Percentiles rank a stretch among this genome's conserved stretches.
Conservation (phyloP, 1,284 basidiomycete genomes). For the Boletus smithii region DNA sequence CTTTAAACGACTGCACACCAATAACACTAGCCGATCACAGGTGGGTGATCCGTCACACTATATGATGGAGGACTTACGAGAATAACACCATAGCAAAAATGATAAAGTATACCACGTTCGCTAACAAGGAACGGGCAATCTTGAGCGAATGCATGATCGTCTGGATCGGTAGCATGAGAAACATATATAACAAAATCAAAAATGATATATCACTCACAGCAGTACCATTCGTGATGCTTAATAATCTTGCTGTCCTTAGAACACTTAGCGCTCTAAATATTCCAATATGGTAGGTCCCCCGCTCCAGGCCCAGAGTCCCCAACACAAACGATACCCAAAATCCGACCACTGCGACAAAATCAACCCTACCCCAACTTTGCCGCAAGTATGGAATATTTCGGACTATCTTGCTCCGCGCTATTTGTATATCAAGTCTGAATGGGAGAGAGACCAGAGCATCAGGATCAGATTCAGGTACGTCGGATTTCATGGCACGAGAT, state of each 20-base stretch:
- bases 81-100: constrained; percentile 89
- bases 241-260: constrained; percentile 76
- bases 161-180: constrained; percentile 35
- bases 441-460: constrained; percentile 54
- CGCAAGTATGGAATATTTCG: constrained; percentile 82
- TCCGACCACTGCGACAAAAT: constrained; percentile 77
- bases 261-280: constrained; percentile 91
- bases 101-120: constrained; percentile 89
- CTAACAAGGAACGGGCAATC: constrained; percentile 82
- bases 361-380: constrained; percentile 92
- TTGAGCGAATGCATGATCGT: constrained; percentile 95
- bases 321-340: constrained; percentile 84
- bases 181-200: not conserved
- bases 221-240: constrained; percentile 91
- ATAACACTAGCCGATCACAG: constrained; percentile 61
- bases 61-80: constrained; percentile 51
- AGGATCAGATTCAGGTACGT: constrained; percentile 30
- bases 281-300: constrained; percentile 69
- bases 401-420: constrained; percentile 50
- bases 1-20: constrained; percentile 87
- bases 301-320: constrained; percentile 65
- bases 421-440: constrained; percentile 60
- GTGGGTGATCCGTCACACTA: constrained; percentile 1
- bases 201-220: constrained; percentile 50
- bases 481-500: constrained; percentile 48